phyloP scores from a whole-genome alignment of 495 filamentous ascomycete species.

The Neurospora hispaniola region DNA sequence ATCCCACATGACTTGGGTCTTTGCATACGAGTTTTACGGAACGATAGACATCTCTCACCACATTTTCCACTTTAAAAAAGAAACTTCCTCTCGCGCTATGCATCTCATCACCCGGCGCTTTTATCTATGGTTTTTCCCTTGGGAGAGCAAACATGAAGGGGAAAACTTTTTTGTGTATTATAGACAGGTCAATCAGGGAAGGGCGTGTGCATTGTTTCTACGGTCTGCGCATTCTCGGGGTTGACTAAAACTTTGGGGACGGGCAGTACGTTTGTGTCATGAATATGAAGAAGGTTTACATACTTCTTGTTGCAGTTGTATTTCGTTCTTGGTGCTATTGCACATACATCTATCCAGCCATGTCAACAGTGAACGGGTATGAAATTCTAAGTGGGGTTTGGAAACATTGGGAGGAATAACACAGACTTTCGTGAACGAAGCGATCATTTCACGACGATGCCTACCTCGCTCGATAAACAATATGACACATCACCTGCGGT shows the following conservation, averaged over 20 bases:
- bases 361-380: background rate
- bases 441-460: background rate
- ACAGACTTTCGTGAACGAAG: background rate
- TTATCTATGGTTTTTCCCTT: background rate
- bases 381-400: background rate
- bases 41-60: constrained; percentile 11
- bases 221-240: background rate
- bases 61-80: background rate
- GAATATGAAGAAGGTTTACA: background rate
- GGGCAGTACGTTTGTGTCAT: background rate
- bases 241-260: background rate
- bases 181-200: constrained; percentile 8
- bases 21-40: constrained; percentile 4
- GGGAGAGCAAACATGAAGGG: background rate
- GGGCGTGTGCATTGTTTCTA: background rate
- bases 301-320: background rate
- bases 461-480: background rate
- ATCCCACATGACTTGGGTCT: constrained; percentile 5
- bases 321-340: background rate
- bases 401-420: background rate
- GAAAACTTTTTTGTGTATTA: constrained; percentile 11
- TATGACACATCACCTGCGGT: background rate
- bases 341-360: background rate
- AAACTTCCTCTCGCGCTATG: background rate
- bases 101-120: background rate